A percentile compares a stretch with the other conserved stretches of the same genome.
Evolutionary conservation across 345 rosid species (phyloP).

Genomic region (Erysimum cheiranthoides): DNA sequence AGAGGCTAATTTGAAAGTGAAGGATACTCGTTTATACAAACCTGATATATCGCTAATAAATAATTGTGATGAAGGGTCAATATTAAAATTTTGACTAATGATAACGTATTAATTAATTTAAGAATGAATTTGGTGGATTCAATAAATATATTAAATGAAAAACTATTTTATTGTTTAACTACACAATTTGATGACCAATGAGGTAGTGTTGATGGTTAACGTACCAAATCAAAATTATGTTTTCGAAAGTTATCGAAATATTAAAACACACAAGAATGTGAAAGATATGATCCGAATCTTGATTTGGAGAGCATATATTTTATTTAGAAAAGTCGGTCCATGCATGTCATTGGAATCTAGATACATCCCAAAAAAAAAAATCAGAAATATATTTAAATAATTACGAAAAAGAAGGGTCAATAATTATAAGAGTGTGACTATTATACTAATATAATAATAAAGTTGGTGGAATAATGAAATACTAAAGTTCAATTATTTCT

Average conservation of each 20-base stretch:
- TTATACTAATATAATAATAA: constrained; percentile 12
- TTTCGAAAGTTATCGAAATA: constrained; percentile 8
- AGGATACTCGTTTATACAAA: not conserved
- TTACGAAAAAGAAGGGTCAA: constrained; percentile 8
- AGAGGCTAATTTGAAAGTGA: constrained; percentile 17
- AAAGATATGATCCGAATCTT: constrained; percentile 30
- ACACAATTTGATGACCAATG: constrained; percentile 33
- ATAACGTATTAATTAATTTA: constrained; percentile 8
- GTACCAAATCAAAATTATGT: constrained; percentile 21
- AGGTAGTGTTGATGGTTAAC: constrained; percentile 27
- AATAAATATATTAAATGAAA: not conserved
- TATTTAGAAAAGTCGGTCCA: constrained; percentile 13
- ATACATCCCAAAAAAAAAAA: not conserved
- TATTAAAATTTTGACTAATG: constrained; percentile 8
- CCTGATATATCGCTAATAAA: constrained; percentile 11
- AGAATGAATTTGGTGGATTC: constrained; percentile 30
- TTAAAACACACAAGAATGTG: constrained; percentile 35
- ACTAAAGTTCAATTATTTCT: constrained; percentile 21
- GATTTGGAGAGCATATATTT: constrained; percentile 4
- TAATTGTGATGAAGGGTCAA: constrained; percentile 8
- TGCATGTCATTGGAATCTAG: constrained; percentile 22
- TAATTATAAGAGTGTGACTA: constrained; percentile 26
- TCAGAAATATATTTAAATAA: not conserved
- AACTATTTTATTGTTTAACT: not conserved
- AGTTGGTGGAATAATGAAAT: constrained; percentile 34